These are phyloP conservation scores for Phytophthora lateralis DNA, from an alignment of 352 stramenopile species.

Conservation along the genomic window DNA sequence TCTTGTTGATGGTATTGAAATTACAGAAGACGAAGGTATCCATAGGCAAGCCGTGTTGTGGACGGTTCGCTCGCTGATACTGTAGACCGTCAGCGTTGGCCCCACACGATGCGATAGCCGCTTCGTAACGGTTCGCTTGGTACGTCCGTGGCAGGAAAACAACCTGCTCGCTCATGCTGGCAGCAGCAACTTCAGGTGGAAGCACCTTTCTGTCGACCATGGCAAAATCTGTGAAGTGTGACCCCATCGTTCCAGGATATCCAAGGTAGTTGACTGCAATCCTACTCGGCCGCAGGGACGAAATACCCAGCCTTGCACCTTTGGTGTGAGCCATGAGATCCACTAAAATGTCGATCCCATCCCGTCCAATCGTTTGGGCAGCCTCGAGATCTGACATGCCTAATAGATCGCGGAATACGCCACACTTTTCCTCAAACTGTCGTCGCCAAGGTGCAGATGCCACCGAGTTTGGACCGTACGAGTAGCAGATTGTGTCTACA, in stretches of 20 bases:
- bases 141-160: constrained; percentile 92
- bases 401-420: constrained; percentile 71
- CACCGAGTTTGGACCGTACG: constrained; percentile 82
- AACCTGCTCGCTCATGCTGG: constrained; percentile 78
- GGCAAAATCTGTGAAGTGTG: constrained; percentile 71
- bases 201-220: constrained; percentile 77
- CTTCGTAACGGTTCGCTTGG: constrained; percentile 90
- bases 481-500: constrained; percentile 72
- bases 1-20: constrained; percentile 96
- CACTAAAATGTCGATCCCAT: constrained; percentile 84
- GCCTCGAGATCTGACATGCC: constrained; percentile 54
- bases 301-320: constrained; percentile 69
- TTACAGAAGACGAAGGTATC: constrained; percentile 83
- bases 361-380: constrained; percentile 53
- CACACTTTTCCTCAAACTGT: constrained; percentile 55
- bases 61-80: constrained; percentile 31
- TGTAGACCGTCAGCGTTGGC: not conserved
- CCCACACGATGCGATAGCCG: constrained; percentile 38
- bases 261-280: constrained; percentile 92
- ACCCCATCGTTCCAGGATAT: constrained; percentile 90
- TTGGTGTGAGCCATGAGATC: constrained; percentile 94
- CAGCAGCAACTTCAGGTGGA: constrained; percentile 50
- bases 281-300: constrained; percentile 56
- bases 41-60: constrained; percentile 33
- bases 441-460: constrained; percentile 55